Conservation (phyloP, 805 yeast genomes). For the Candida sithepensis region DNA sequence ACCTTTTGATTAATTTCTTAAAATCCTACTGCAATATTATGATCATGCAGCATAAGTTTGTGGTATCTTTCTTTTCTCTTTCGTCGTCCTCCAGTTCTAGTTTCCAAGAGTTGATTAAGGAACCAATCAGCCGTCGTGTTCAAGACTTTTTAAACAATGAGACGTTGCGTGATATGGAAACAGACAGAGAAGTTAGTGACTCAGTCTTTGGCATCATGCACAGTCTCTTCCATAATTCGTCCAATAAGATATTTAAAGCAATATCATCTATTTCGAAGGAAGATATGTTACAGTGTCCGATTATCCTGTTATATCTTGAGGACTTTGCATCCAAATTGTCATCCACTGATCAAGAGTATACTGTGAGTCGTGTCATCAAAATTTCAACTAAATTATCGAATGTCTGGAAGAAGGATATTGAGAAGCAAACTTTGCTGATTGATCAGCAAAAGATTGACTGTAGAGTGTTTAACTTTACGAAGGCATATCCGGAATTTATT, state of each 20-base stretch:
- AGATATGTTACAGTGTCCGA: conserved; percentile 40
- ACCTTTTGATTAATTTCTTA: conserved; percentile 8
- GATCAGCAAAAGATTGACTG: conserved; percentile 21
- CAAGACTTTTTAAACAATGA: conserved; percentile 9
- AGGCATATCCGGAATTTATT: conserved; percentile 45
- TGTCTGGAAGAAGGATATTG: conserved; percentile 59
- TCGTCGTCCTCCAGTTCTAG: conserved; percentile 35
- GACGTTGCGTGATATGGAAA: conserved; percentile 18
- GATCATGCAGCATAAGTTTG: conserved; percentile 44
- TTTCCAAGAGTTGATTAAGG: conserved; percentile 41
- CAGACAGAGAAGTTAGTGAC: conserved; percentile 31
- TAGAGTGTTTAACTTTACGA: conserved; percentile 40
- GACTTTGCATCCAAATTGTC: conserved; percentile 33
- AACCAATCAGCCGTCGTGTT: conserved; percentile 23
- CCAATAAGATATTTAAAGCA: conserved; percentile 28
- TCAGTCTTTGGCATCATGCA: conserved; percentile 28
- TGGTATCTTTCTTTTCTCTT: conserved; percentile 41
- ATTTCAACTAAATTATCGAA: conserved; percentile 46
- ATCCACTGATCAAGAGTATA: conserved; percentile 62
- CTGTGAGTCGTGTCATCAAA: conserved; percentile 46
- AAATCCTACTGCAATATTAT: conserved; percentile 13
- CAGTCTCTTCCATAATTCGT: conserved; percentile 24
- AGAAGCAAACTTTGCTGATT: conserved; percentile 46
- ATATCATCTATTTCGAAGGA: conserved; percentile 35
- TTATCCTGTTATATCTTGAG: conserved; percentile 41